Conservation (phyloP, 345 rosid species). For the Dipteronia sinensis region DNA sequence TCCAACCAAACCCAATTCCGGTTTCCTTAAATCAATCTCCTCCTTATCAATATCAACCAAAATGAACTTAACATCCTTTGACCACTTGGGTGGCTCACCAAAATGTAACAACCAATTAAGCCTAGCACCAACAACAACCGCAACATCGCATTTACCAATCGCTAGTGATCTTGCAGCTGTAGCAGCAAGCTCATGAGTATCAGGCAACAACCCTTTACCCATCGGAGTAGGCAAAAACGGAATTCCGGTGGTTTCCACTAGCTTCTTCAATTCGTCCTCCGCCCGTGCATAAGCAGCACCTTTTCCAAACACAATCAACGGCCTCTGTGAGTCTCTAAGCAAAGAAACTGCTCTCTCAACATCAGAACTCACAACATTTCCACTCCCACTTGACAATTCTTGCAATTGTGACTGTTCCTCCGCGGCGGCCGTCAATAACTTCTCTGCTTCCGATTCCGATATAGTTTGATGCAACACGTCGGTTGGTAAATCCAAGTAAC, state of each 20-base stretch:
- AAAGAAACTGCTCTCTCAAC: conserved; percentile 61
- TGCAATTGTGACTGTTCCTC: conserved; percentile 6
- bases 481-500: conserved; percentile 85
- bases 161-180: conserved; percentile 96
- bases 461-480: conserved; percentile 84
- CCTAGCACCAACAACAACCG: conserved; percentile 89
- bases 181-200: conserved; percentile 81
- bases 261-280: conserved; percentile 69
- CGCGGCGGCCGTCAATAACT: conserved; percentile 41
- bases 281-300: conserved; percentile 90
- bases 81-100: conserved; percentile 94
- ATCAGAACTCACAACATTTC: conserved; percentile 38
- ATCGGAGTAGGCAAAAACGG: conserved; percentile 96
- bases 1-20: conserved; percentile 72
- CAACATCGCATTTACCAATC: conserved; percentile 93
- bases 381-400: conserved; percentile 18
- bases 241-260: conserved; percentile 74
- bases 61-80: conserved; percentile 80
- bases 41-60: conserved; percentile 74
- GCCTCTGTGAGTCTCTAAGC: conserved; percentile 77
- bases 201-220: conserved; percentile 98
- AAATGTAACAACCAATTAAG: conserved; percentile 96
- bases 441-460: conserved; percentile 66
- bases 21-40: conserved; percentile 82
- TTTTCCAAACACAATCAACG: conserved; percentile 90